Percentiles rank a stretch among this genome's conserved stretches.
These are phyloP conservation scores for Chimonanthus salicifolius DNA, from an alignment of 164 flowering plant genomes.

Conservation along the genomic window DNA sequence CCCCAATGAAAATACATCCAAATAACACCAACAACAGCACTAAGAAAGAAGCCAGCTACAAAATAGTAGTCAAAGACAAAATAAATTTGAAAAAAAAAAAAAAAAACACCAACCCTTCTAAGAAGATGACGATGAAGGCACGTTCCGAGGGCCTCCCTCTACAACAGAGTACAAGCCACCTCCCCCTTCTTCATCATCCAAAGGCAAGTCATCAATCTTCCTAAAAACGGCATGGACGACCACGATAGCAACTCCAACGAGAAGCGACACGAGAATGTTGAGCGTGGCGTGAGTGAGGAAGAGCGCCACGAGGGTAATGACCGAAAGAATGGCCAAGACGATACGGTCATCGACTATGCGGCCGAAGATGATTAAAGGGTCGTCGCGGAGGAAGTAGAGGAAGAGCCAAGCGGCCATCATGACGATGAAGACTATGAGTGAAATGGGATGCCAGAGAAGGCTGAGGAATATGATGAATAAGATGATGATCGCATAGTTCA, in stretches of 20 bases:
- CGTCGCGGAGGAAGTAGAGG: slow-evolving; percentile 54
- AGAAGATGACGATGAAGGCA: slow-evolving; percentile 4
- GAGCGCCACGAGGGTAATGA: slow-evolving; percentile 32
- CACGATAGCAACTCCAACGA: slow-evolving; percentile 27
- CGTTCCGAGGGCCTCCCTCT: background rate
- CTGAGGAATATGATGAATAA: slow-evolving; percentile 39
- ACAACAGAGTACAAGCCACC: background rate
- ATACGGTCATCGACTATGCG: slow-evolving; percentile 30
- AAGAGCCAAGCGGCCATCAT: slow-evolving; percentile 47
- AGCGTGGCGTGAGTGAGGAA: slow-evolving; percentile 34
- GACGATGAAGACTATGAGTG: slow-evolving; percentile 40
- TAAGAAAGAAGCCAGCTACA: no score
- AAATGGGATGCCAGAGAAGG: slow-evolving; percentile 51
- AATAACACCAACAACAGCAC: no score
- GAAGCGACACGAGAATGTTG: slow-evolving; percentile 31
- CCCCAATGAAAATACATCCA: no score
- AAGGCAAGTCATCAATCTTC: slow-evolving; percentile 36
- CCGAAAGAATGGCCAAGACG: slow-evolving; percentile 27
- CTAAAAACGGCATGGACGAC: slow-evolving; percentile 37
- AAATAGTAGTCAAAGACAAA: no score
- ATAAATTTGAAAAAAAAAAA: no score
- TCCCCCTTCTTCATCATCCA: slow-evolving; percentile 23
- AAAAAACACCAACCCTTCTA: background rate
- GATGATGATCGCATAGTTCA: slow-evolving; percentile 42
- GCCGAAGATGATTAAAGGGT: slow-evolving; percentile 27